These are phyloP conservation scores for Aspergillus sp. DNA, from an alignment of 2,329 filamentous ascomycete species.

Conservation along the genomic window DNA sequence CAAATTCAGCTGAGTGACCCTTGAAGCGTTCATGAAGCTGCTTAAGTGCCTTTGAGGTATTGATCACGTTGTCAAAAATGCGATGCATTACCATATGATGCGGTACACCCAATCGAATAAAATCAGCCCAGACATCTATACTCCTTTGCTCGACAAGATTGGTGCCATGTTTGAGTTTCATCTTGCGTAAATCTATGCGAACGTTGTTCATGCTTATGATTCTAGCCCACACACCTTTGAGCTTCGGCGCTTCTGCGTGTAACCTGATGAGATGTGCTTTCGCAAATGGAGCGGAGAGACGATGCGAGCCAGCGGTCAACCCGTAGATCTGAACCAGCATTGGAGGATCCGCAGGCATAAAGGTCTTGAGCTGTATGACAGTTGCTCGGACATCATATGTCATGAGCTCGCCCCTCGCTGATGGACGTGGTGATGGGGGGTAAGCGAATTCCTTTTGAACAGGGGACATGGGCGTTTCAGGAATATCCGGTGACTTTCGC, in stretches of 20 bases:
- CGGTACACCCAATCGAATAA: slow-evolving; percentile 82
- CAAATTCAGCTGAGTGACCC: slow-evolving; percentile 84
- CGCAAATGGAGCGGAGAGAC: slow-evolving; percentile 83
- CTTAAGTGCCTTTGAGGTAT: slow-evolving; percentile 80
- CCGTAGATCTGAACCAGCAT: slow-evolving; percentile 88
- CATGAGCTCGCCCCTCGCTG: slow-evolving; percentile 63
- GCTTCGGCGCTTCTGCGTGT: slow-evolving; percentile 82
- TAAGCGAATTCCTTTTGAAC: slow-evolving; percentile 22
- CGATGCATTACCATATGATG: slow-evolving; percentile 88
- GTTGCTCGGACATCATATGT: slow-evolving; percentile 80
- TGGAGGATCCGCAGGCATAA: slow-evolving; percentile 84
- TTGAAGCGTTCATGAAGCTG: slow-evolving; percentile 93
- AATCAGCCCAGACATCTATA: slow-evolving; percentile 81
- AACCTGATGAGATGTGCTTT: slow-evolving; percentile 76
- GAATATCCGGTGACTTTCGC: slow-evolving; percentile 26
- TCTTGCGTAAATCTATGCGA: slow-evolving; percentile 77
- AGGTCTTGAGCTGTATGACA: slow-evolving; percentile 83
- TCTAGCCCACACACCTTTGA: slow-evolving; percentile 81
- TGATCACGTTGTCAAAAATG: slow-evolving; percentile 91
- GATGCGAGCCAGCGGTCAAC: slow-evolving; percentile 78
- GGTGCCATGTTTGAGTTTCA: slow-evolving; percentile 67
- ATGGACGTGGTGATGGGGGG: slow-evolving; percentile 30
- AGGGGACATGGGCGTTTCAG: slow-evolving; percentile 10
- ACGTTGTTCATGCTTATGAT: slow-evolving; percentile 80
- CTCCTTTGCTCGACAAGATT: slow-evolving; percentile 72